Base-by-base conservation (phyloP, 371 early-diverging fungal species). In the Chytridiales sp. region DNA sequence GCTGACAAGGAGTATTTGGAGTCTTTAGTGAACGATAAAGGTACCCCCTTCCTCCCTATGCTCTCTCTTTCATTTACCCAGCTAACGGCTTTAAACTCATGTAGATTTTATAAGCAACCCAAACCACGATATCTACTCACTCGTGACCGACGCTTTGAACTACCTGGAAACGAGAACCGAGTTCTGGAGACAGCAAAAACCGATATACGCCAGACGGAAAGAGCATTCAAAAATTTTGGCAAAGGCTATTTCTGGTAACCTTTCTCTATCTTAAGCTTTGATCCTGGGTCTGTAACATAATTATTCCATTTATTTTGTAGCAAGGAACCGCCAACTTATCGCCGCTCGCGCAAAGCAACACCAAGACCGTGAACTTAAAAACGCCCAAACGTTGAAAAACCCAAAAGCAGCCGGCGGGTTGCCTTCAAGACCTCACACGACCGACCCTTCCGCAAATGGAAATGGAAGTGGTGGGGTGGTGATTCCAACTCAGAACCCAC, bases 151-250 rank as follows among this genome's bases (percentile, higher is more conserved):
- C 30, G 79, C 66, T 5, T 61, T 80, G 4, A 47, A 62, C n/a
- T 80, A 75, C 56, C 52, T 80, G 29, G 75, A 80, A 8, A 73
- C 60, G 26, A 55, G 80, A 2, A 74, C 73, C 19, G 79, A 80
- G 50, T 80, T 80, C 41, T 80, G 80, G 80, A 60, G 80, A 27
- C 79, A 80, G 54, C 79, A 80, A 47, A 80, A 78, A 46, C 80
- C 80, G 3, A 56, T 75, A 6, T 75, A 75, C 56, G 75, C 75
- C 6, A 38, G 75, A 11, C 56, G 66, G 51, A 74, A 74, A 30
- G 74, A 70, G 36, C 57, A 59, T 27, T 66, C 64, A 8, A 62
- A 60, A 41, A 29, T 59, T 19, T 49, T 36, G n/a, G 59, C 57
- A 3, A 60, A 59, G 34, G 69, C 53, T 4, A 69, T 69, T 27